Base-by-base conservation (phyloP, 2,329 filamentous ascomycete species). In the Elsinoe necatrix region DNA sequence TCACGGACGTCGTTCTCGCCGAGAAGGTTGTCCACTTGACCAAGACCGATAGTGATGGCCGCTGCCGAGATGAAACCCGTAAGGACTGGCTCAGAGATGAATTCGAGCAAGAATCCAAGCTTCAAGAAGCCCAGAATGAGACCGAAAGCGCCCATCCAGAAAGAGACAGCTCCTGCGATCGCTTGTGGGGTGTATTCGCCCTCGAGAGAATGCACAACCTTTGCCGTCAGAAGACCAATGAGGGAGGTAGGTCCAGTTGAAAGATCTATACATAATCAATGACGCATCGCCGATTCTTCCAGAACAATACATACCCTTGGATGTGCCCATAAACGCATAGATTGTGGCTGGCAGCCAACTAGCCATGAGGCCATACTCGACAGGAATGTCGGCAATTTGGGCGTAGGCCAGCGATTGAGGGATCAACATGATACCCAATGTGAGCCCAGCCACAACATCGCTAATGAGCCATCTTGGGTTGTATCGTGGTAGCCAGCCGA, bases 1-100 rank as follows among this genome's bases (percentile, higher is more conserved):
- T 74, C 73, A 2, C 77, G 74, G 1, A 80, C 74, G 23, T 73
- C 71, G 8, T 71, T 60, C 52, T 81, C 74, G 8, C 82, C 82
- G 1, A 85, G 76, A 0, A 85, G 75, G 1, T 79, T 79, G 2
- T 75, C 79, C 57, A 86, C 76, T 65, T 86, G 83, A n/a, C 80
- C 81, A 11, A 59, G 54, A 20, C 80, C 78, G 63, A 86, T 85
- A 27, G 81, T 82, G 48, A 86, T 78, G 21, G 81, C 83, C 1
- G 83, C 82, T 1, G 82, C 82, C 0, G 81, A 83, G 62, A 86
- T 83, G 69, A 85, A 85, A 3, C 83, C 83, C 5, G 75, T 81
- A 0, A 86, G 73, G 1, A 85, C 80, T 0, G 82, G 82, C 1
- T 82, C 75, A 0, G 82, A 84, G 61, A 86, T 80, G 62, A 84